Evolutionary conservation across 1,284 basidiomycete genomes (phyloP), one percentile per base, ranked within the genome.

Genomic region (Apiotrichum laibachii): DNA sequence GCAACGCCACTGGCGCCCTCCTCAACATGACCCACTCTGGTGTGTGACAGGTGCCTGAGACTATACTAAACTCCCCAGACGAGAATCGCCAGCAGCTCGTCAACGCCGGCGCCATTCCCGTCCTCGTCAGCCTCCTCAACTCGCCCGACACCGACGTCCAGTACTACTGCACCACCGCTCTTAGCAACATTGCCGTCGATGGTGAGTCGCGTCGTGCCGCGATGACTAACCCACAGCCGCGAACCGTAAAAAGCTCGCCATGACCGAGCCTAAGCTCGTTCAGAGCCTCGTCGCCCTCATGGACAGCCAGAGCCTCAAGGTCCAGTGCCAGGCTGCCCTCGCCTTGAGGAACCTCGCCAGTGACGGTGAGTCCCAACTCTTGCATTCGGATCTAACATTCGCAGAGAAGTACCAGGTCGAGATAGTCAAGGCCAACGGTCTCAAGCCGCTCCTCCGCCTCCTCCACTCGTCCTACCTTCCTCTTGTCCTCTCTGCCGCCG

Each of bases 11-110:
- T 1, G 96, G 96, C 15, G 96, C 96, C 37, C 82, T 99, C 58
- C 83, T 99, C 58, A 99, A 99, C 79, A 99, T 99, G 96, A 99
- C 96, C 37, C 96, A 99, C 79, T 94, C 91, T 37, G 92, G 92
- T 92, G 68, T 65, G 85, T 53, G n/a, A 35, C 19, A 6, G 7
- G 15, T 7, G 5, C 13, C 9, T n/a, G 8, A 31, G 0, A 21
- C 18, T 19, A 12, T 50, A 26, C 51, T 58, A 16, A 31, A 56
- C 26, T 7, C 1, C 11, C 1, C 62, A 91, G 95, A 99, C 74
- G 96, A 99, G 81, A 99, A 99, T 77, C 83, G 96, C 55, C 95
- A 98, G 75, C 95, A 99, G 73, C 88, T 99, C 49, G 96, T 99
- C 69, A 96, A 94, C 68, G 96, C 96, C 31, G 96, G 96, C 15